Conservation (phyloP, 2,329 filamentous ascomycete species). For the Parascedosporium putredinis region DNA sequence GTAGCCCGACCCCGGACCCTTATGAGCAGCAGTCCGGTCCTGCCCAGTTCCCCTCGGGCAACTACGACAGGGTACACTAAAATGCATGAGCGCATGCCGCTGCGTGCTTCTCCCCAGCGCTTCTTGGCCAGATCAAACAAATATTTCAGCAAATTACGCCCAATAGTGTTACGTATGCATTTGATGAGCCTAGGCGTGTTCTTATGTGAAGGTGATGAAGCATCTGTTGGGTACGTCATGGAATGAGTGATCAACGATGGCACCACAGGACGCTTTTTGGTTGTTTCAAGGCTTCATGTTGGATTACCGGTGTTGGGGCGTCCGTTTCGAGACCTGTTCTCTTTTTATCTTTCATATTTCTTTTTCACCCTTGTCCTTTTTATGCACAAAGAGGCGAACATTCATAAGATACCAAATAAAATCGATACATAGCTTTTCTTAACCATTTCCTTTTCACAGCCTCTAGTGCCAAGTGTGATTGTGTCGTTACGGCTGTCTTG, state of each 20-base stretch:
- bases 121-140: too few relatives aligned
- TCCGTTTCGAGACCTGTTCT: too few relatives aligned
- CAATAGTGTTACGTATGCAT: too few relatives aligned
- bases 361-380: background rate
- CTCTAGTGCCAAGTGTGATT: too few relatives aligned
- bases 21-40: constrained; percentile 33
- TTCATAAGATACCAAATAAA: constrained; percentile 7
- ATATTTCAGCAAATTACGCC: too few relatives aligned
- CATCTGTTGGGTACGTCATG: too few relatives aligned
- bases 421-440: constrained; percentile 5
- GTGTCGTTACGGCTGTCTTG: too few relatives aligned
- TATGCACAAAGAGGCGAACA: constrained; percentile 1
- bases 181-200: too few relatives aligned
- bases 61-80: constrained; percentile 38
- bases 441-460: too few relatives aligned
- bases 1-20: constrained; percentile 15
- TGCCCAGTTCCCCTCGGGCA: constrained; percentile 43
- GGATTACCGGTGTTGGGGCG: constrained; percentile 8
- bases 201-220: too few relatives aligned
- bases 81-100: background rate
- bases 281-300: background rate
- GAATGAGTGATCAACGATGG: background rate
- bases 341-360: too few relatives aligned
- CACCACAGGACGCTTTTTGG: background rate
- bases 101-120: background rate